Evolutionary conservation across 805 yeast species (phyloP), one percentile per base, ranked within the genome.

Genomic region (Metschnikowia hibisci): DNA sequence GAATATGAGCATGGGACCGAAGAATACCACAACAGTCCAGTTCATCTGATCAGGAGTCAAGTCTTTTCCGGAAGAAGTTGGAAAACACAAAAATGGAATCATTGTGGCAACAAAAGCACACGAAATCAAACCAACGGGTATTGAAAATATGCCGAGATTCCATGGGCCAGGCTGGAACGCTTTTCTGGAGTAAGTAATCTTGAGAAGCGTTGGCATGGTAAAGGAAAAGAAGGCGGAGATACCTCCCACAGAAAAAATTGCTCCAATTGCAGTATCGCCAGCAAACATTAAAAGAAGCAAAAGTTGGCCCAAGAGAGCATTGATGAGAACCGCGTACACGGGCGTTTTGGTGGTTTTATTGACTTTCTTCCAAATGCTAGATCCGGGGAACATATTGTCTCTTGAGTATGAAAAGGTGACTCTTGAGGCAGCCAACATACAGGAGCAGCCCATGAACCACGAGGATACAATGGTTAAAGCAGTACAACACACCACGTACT

Each of bases 191-290:
- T 74, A 76, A 4, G 82, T 74, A 53, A 79, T 74, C 56, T 80
- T 77, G 45, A 82, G 69, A 7, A 78, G 54, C 14, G 81, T 77
- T 10, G 88, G 88, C 52, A 78, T 66, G n/a, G 78, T 71, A 62
- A 82, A 82, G 3, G 87, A 81, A 45, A 82, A 72, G 54, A 81
- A 81, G 0, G 84, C 78, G 11, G 84, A 77, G 54, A 82, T 81
- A 34, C 86, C 87, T 26, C 86, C 85, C 37, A 82, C 84, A 2
- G 86, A 80, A 64, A 82, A 82, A 47, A 81, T 80, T 33, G 88
- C 88, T 25, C 76, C 81, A 51, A 82, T 78, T 38, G 87, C 84
- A 15, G 74, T 70, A 45, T 77, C 80, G 31, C 84, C 84, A 27
- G 82, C 82, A 60, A 82, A 79, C 58, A 81, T 73, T 47, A 80